Percentiles rank a stretch among this genome's conserved stretches.
These are phyloP conservation scores for Debaryomyces nepalensis DNA, from an alignment of 1,139 yeast genomes.

Conservation along the genomic window DNA sequence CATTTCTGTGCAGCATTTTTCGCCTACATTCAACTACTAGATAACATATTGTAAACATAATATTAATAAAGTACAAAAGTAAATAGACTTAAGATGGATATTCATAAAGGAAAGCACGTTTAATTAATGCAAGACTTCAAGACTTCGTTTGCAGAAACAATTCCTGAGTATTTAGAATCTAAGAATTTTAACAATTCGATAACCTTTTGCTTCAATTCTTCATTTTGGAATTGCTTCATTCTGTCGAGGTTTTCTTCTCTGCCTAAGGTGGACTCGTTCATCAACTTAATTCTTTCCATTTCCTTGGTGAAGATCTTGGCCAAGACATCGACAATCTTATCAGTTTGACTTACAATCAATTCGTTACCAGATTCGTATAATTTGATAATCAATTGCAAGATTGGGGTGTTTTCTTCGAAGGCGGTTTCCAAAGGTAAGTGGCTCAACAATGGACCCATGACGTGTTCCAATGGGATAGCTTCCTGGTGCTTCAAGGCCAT, in stretches of 20 bases:
- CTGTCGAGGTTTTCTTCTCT: slow-evolving; percentile 81
- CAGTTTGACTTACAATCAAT: slow-evolving; percentile 60
- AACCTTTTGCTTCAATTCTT: slow-evolving; percentile 65
- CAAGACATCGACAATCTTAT: slow-evolving; percentile 68
- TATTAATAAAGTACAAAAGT: slow-evolving; percentile 8
- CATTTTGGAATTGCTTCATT: slow-evolving; percentile 76
- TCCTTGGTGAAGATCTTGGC: slow-evolving; percentile 75
- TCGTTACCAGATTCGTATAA: slow-evolving; percentile 69
- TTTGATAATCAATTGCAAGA: slow-evolving; percentile 75
- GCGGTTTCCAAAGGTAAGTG: slow-evolving; percentile 90
- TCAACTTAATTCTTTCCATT: slow-evolving; percentile 68
- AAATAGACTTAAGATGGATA: not conserved
- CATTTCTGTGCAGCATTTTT: not conserved
- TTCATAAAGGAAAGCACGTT: slow-evolving; percentile 12
- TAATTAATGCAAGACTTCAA: slow-evolving; percentile 41
- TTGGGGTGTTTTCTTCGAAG: slow-evolving; percentile 90
- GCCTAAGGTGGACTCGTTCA: slow-evolving; percentile 75
- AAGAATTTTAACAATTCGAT: slow-evolving; percentile 74
- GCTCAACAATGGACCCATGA: slow-evolving; percentile 72
- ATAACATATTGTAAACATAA: slow-evolving; percentile 3
- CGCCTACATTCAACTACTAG: not conserved
- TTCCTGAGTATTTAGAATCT: slow-evolving; percentile 65
- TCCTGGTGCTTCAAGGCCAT: slow-evolving; percentile 75
- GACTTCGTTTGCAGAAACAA: slow-evolving; percentile 59
- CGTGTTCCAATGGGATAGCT: slow-evolving; percentile 79